Evolutionary conservation across 805 yeast genomes (phyloP).

Genomic region (Myxozyma melibiosi): DNA sequence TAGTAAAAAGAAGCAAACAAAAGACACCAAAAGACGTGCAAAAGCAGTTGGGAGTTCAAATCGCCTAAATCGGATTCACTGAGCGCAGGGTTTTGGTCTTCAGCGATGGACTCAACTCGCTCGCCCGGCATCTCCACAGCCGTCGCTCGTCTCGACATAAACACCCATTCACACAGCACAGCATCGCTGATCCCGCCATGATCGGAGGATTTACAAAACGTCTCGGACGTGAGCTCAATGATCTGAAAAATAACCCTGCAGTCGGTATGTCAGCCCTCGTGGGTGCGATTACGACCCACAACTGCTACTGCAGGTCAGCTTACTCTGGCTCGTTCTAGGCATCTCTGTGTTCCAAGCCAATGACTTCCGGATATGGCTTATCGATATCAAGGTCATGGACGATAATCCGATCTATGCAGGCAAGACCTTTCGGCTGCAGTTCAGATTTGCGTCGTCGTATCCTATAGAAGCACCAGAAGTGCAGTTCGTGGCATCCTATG

Average conservation of each 20-base stretch:
- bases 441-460: constrained; percentile 50
- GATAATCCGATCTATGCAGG: constrained; percentile 46
- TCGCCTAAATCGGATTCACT: too few relatives aligned
- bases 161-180: too few relatives aligned
- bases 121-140: too few relatives aligned
- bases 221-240: constrained; percentile 33
- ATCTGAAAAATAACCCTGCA: constrained; percentile 28
- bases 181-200: background rate
- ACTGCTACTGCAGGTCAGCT: background rate
- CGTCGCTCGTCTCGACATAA: too few relatives aligned
- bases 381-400: constrained; percentile 46
- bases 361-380: constrained; percentile 42
- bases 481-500: constrained; percentile 46
- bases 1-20: too few relatives aligned
- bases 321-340: constrained; percentile 27
- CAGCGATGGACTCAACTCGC: too few relatives aligned
- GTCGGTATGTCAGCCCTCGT: constrained; percentile 23
- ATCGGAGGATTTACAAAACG: constrained; percentile 25
- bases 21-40: too few relatives aligned
- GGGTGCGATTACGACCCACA: background rate
- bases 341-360: constrained; percentile 42
- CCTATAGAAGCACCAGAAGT: constrained; percentile 65
- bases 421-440: constrained; percentile 48
- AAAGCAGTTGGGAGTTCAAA: too few relatives aligned
- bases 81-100: too few relatives aligned